Evolutionary conservation across 495 filamentous ascomycete genomes (phyloP), one percentile per base, ranked within the genome.

Genomic region (Neurospora sp.): DNA sequence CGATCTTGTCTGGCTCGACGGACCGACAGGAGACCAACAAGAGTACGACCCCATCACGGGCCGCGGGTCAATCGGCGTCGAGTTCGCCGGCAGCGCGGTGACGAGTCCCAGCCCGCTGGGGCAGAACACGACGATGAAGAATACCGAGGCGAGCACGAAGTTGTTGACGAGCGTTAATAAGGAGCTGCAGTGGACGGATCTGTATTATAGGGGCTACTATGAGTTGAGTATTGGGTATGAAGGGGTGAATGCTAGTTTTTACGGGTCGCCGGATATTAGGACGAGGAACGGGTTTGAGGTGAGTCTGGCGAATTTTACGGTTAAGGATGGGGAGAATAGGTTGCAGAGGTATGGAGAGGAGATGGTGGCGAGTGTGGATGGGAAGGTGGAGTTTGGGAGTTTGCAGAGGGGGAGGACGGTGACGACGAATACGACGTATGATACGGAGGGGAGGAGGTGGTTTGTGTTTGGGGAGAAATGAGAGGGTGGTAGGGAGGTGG

Each of bases 111-210:
- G 82, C 46, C 85, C 86, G 0, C 80, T 81, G 20, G 89, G 88
- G 31, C 83, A 84, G 48, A 86, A 84, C 73, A 83, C 84, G 78
- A 72, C 71, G 5, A 75, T 69, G 23, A 41, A 48, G 6, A 6
- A 62, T 0, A 69, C 71, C 16, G 72, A 77, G 6, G 12, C 7
- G 39, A n/a, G 44, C 4, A 82, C 83, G 11, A 39, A 81, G 31
- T 81, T 79, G 42, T 83, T 88, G 38, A 82, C 89, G 37, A 77
- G 72, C 12, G 81, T 82, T 18, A 92, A 91, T 76, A 75, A 78
- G 31, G 87, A 89, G 76, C 82, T 92, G 72, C 88, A 90, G 78
- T 92, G 90, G 90, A 86, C 89, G 74, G 90, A 92, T 74, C 79
- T 88, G 46, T 92, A 88, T 76, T 92, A 92, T 76, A 83, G 90